Evolutionary conservation across 192 early-diverging fungal genomes (phyloP).

Genomic region (Gorgonomyces haynaldii): DNA sequence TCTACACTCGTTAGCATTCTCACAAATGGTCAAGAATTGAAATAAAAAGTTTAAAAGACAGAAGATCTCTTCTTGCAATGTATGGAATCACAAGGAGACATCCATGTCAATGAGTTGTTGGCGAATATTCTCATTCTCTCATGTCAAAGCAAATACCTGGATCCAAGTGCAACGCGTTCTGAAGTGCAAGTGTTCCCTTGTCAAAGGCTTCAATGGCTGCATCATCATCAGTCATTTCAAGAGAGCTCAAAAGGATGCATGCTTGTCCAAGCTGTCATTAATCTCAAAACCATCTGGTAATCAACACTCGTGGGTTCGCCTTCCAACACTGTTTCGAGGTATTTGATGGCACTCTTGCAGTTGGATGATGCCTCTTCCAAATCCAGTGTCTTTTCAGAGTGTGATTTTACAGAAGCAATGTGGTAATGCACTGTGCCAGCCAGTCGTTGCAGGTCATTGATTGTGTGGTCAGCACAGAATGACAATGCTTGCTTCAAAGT

Average conservation of each 20-base stretch:
- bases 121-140: conserved; percentile 4
- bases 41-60: too few relatives aligned
- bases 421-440: background rate
- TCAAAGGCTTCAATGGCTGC: conserved; percentile 9
- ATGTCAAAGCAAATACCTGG: conserved; percentile 7
- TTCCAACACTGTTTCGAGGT: background rate
- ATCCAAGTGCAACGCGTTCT: conserved; percentile 1
- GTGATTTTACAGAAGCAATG: conserved; percentile 5
- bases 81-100: too few relatives aligned
- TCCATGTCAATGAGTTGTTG: conserved; percentile 9
- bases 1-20: too few relatives aligned
- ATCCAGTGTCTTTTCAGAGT: background rate
- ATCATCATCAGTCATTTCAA: conserved; percentile 9
- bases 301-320: background rate
- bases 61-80: too few relatives aligned
- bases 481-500: background rate
- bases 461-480: background rate
- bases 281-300: background rate
- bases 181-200: background rate
- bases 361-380: background rate
- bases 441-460: background rate
- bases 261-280: conserved; percentile 6
- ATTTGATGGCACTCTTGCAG: background rate
- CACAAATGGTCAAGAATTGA: too few relatives aligned
- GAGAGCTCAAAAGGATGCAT: background rate